These are phyloP conservation scores for Mortierella sp. DNA, from an alignment of 371 early-diverging fungal genomes.

Conservation along the genomic window DNA sequence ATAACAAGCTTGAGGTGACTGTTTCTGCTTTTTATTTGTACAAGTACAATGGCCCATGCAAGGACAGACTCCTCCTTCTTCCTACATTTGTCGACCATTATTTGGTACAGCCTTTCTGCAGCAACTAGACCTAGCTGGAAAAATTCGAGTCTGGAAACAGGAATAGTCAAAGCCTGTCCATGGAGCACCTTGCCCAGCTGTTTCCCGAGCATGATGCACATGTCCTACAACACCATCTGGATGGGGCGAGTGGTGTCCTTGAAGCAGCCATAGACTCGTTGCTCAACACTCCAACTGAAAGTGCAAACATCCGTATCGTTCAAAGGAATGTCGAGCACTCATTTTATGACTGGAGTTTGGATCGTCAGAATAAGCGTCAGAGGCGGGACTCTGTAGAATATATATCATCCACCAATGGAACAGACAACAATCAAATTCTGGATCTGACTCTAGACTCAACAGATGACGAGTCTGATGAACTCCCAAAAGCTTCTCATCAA, in stretches of 20 bases:
- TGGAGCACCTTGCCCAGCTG: slow-evolving; percentile 23
- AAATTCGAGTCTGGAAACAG: not conserved
- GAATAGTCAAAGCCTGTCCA: not conserved
- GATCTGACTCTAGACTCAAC: slow-evolving; percentile 22
- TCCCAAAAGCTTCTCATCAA: not conserved
- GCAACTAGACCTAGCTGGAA: not conserved
- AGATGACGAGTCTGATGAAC: slow-evolving; percentile 15
- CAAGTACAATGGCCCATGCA: too few relatives aligned
- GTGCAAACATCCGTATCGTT: not conserved
- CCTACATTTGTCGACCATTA: too few relatives aligned
- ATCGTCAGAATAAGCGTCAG: not conserved
- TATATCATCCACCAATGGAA: not conserved
- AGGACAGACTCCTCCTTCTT: too few relatives aligned
- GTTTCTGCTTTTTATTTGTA: too few relatives aligned
- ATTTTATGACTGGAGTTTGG: not conserved
- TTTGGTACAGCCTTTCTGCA: too few relatives aligned
- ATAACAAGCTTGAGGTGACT: too few relatives aligned
- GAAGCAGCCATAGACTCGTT: slow-evolving; percentile 22
- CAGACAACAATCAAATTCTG: not conserved
- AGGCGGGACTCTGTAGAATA: not conserved
- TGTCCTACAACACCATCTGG: slow-evolving; percentile 17
- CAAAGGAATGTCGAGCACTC: not conserved
- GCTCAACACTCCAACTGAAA: not conserved
- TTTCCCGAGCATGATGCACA: slow-evolving; percentile 26
- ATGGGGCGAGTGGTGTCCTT: slow-evolving; percentile 22